Evolutionary conservation across 1,284 basidiomycete genomes (phyloP).

Genomic region (Moesziomyces antarcticus): DNA sequence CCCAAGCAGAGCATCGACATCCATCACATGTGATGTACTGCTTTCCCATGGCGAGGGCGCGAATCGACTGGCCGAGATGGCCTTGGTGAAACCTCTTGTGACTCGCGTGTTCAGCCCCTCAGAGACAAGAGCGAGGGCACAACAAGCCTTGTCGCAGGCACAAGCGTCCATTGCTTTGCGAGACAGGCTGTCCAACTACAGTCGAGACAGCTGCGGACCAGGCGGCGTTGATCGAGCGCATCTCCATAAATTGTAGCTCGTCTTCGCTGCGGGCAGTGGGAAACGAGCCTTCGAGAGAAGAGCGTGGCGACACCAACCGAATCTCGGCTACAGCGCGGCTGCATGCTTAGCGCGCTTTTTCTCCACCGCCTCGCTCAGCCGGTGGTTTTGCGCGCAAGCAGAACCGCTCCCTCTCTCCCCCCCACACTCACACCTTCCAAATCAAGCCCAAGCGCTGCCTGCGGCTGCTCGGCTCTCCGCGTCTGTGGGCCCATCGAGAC

Average conservation of each 20-base stretch:
- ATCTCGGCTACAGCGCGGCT: neutral
- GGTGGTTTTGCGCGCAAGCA: no score
- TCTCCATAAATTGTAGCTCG: neutral
- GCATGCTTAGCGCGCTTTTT: neutral
- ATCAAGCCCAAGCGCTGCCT: neutral
- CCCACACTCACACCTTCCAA: constrained; percentile 1
- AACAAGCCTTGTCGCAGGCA: no score
- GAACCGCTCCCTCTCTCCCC: neutral
- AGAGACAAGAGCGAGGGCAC: no score
- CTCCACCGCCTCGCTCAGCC: neutral
- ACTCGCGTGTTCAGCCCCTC: no score
- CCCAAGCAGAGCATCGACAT: neutral
- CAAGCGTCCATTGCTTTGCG: no score
- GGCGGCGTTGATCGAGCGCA: neutral
- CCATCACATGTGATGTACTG: neutral
- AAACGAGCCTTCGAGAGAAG: neutral
- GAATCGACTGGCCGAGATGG: no score
- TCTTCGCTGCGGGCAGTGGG: neutral
- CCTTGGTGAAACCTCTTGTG: no score
- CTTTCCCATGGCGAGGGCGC: no score
- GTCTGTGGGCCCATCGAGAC: neutral
- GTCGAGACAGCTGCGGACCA: no score
- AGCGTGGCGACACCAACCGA: neutral
- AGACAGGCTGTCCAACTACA: no score
- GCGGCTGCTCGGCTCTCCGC: neutral